A percentile compares a stretch with the other conserved stretches of the same genome.
Conservation (phyloP, 108 stramenopile species). For the Nitzschia putrida region DNA sequence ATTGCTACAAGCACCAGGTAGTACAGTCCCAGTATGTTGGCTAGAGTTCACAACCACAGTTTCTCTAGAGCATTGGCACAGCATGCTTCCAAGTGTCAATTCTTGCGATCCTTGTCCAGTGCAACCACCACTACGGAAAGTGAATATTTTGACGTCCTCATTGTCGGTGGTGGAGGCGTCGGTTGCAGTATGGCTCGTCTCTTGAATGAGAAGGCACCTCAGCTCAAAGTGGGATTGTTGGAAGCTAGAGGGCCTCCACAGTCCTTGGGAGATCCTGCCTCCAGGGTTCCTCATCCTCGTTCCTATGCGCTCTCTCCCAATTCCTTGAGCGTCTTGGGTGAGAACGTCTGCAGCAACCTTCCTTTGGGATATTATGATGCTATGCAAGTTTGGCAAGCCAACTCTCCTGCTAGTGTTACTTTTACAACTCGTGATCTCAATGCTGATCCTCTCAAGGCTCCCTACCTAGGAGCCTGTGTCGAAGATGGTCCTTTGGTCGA, state of each 20-base stretch:
- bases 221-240: slow-evolving; percentile 34
- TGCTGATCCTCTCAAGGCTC: slow-evolving; percentile 9
- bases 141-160: slow-evolving; percentile 56
- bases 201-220: slow-evolving; percentile 42
- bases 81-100: no score
- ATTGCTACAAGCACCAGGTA: no score
- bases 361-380: slow-evolving; percentile 64
- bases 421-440: slow-evolving; percentile 67
- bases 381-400: slow-evolving; percentile 90
- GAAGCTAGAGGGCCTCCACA: slow-evolving; percentile 50
- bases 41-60: no score
- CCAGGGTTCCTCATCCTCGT: slow-evolving; percentile 65
- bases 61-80: no score
- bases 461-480: slow-evolving; percentile 69
- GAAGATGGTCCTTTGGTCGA: slow-evolving; percentile 69
- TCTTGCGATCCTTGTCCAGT: neutral
- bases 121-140: neutral
- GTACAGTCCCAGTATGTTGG: no score
- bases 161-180: slow-evolving; percentile 80
- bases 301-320: slow-evolving; percentile 83
- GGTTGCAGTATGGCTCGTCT: slow-evolving; percentile 67
- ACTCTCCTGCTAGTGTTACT: slow-evolving; percentile 67
- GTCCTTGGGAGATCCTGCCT: slow-evolving; percentile 19
- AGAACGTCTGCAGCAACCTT: slow-evolving; percentile 36
- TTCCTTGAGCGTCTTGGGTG: slow-evolving; percentile 59